These are phyloP conservation scores for Apiotrichum brassicae DNA, from an alignment of 1,284 basidiomycete species.

Conservation along the genomic window DNA sequence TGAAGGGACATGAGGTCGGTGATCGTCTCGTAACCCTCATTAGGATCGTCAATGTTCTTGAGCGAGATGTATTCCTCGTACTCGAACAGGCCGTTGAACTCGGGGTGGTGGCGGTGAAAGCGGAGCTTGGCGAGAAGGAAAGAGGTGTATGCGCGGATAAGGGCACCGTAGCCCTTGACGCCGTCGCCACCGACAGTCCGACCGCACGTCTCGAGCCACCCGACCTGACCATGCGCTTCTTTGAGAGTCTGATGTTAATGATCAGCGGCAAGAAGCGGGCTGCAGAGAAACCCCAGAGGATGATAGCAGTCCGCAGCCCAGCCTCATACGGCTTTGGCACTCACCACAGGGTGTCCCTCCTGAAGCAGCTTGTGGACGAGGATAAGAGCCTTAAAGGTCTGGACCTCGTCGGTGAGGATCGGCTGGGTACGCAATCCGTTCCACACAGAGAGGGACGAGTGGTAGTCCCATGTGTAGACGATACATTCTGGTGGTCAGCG, in stretches of 20 bases:
- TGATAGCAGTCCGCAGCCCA: too few species aligned
- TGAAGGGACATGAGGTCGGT: slow-evolving; percentile 90
- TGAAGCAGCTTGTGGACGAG: slow-evolving; percentile 93
- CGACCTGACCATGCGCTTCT: slow-evolving; percentile 90
- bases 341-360: slow-evolving; percentile 85
- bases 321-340: too few species aligned
- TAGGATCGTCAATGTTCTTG: slow-evolving; percentile 94
- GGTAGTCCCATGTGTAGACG: slow-evolving; percentile 97
- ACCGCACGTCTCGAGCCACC: slow-evolving; percentile 92
- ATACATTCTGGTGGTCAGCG: slow-evolving; percentile 66
- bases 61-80: slow-evolving; percentile 94
- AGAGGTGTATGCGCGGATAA: slow-evolving; percentile 89
- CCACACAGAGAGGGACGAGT: slow-evolving; percentile 95
- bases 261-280: neutral
- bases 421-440: slow-evolving; percentile 89
- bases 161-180: slow-evolving; percentile 73
- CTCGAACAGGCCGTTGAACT: slow-evolving; percentile 94
- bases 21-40: slow-evolving; percentile 96
- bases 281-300: too few species aligned
- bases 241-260: slow-evolving; percentile 65
- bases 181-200: slow-evolving; percentile 77
- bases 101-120: slow-evolving; percentile 85
- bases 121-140: slow-evolving; percentile 90
- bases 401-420: slow-evolving; percentile 87
- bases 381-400: slow-evolving; percentile 93